Base-by-base conservation (phyloP, 495 filamentous ascomycete species). In the Penicillium egyptiacum region DNA sequence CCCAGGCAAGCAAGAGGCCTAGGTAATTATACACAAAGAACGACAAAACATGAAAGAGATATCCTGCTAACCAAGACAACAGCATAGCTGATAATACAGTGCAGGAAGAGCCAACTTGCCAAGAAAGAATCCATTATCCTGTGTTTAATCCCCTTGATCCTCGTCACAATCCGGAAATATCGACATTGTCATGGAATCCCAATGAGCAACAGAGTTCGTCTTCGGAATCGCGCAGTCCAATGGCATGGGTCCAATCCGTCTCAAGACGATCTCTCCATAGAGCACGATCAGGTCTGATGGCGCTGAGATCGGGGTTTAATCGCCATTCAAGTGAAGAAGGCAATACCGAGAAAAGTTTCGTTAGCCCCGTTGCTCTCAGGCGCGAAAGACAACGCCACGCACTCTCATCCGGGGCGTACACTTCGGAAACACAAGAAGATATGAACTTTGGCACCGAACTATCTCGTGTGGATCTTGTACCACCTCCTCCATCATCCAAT, bases 81-180 rank as follows among this genome's bases (percentile, higher is more conserved):
- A 40, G 53, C 30, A 19, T 40, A 5, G 33, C 62, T 9, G 52
- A 49, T 17, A 42, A 49, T 17, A 42, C 62, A 35, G 45, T 45
- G 59, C 25, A 37, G 17, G 33, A 28, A 20, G 25, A 54, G 20
- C 68, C 63, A 35, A 61, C 62, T 3, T 75, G 70, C 33, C 61
- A 67, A 17, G 71, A 75, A 56, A 72, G 53, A 44, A 49, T 53
- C 20, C 68, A 73, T 46, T 77, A 75, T 50, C 74, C 74, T 1
- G 50, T 77, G 10, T 77, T 70, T 47, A 60, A 75, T 47, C 69
- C 72, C 20, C 56, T 56, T 25, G 64, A 75, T 31, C 71, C 70
- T 55, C 59, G 68, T 22, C 74, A 77, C 39, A 75, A 73, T 31
- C 71, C 74, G 20, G 22, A 63, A 8, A 19, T 31, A 14, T 17